Conservation (phyloP, 108 stramenopile species). For the Chaetoceros tenuissimus region DNA sequence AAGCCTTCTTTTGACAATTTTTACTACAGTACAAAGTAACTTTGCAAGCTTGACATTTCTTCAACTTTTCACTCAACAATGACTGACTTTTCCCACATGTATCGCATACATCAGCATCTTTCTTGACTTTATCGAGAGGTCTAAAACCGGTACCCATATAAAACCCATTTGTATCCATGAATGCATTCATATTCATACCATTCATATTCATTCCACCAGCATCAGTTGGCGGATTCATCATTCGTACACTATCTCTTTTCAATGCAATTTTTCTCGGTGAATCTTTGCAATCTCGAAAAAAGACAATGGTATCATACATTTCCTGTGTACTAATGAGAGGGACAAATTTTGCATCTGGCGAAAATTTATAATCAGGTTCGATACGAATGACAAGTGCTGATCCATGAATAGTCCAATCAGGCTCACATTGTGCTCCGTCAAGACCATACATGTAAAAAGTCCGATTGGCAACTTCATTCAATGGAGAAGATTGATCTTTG, state of each 20-base stretch:
- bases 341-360: constrained; percentile 3
- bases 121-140: constrained; percentile 1
- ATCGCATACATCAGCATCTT: constrained; percentile 1
- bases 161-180: neutral
- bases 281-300: constrained; percentile 8
- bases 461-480: constrained; percentile 7
- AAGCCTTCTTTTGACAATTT: constrained; percentile 4
- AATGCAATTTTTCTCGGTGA: constrained; percentile 5
- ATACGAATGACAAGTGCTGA: constrained; percentile 5
- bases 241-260: constrained; percentile 5
- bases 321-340: constrained; percentile 5
- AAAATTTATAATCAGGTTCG: constrained; percentile 7
- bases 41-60: constrained; percentile 7
- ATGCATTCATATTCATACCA: too few relatives aligned
- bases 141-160: neutral
- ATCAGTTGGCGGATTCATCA: constrained; percentile 2
- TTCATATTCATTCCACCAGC: constrained; percentile 2
- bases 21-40: constrained; percentile 2
- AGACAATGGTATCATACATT: constrained; percentile 7
- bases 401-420: constrained; percentile 9
- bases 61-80: constrained; percentile 6
- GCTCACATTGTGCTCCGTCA: constrained; percentile 5
- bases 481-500: constrained; percentile 1
- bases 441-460: constrained; percentile 12
- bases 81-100: constrained; percentile 6